Evolutionary conservation across 139 green algal genomes (phyloP).

Genomic region (Chlamydomonas sp.): DNA sequence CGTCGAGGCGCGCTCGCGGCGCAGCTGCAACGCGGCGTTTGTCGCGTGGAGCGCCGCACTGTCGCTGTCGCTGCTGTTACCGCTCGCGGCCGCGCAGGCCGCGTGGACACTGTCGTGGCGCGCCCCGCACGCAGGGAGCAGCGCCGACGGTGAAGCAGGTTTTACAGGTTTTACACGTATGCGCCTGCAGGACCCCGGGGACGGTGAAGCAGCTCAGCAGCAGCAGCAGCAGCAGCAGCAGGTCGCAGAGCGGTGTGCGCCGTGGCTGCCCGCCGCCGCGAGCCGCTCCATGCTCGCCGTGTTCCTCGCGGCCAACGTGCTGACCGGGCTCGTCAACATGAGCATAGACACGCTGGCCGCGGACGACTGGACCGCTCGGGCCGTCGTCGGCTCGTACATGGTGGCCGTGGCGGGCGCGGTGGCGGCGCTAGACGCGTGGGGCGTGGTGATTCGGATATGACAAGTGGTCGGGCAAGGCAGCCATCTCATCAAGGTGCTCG

Average conservation of each 20-base stretch:
- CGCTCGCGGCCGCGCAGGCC: slow-evolving; percentile 12
- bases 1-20: slow-evolving; percentile 54
- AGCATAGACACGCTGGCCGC: slow-evolving; percentile 14
- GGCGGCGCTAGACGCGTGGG: too few relatives aligned
- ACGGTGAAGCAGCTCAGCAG: neutral
- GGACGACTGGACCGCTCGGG: neutral
- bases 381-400: slow-evolving; percentile 7
- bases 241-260: neutral
- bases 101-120: neutral
- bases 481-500: too few relatives aligned
- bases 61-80: slow-evolving; percentile 36
- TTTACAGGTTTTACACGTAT: neutral
- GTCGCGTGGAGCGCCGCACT: slow-evolving; percentile 62
- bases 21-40: slow-evolving; percentile 71
- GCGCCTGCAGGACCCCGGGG: neutral
- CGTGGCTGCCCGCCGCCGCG: slow-evolving; percentile 12
- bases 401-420: too few relatives aligned
- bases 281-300: slow-evolving; percentile 43
- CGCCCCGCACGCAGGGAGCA: neutral
- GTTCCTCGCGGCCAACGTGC: slow-evolving; percentile 74
- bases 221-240: neutral
- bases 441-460: too few relatives aligned
- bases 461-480: too few relatives aligned
- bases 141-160: slow-evolving; percentile 10
- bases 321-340: slow-evolving; percentile 58